These are phyloP conservation scores for Endoconidiophora polonica DNA, from an alignment of 2,329 filamentous ascomycete species.

Conservation along the genomic window DNA sequence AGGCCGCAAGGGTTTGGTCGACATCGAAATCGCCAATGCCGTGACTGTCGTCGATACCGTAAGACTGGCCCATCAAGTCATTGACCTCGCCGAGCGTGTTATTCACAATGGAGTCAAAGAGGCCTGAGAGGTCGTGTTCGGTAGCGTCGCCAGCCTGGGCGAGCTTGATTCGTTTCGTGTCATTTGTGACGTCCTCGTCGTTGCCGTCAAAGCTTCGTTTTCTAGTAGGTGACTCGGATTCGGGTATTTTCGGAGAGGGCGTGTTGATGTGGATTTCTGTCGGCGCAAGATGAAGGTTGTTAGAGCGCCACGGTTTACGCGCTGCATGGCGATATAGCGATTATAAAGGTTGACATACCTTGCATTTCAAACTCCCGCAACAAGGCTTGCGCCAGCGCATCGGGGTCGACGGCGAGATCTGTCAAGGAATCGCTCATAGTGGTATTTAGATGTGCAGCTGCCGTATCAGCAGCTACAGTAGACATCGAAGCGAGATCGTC, in stretches of 20 bases:
- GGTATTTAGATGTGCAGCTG: conserved; percentile 6
- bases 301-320: not conserved
- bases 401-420: conserved; percentile 10
- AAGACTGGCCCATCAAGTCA: conserved; percentile 22
- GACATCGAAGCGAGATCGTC: conserved; percentile 4
- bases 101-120: conserved; percentile 20
- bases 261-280: not conserved
- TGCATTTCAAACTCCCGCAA: conserved; percentile 12
- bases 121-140: conserved; percentile 5
- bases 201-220: conserved; percentile 9
- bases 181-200: conserved; percentile 1
- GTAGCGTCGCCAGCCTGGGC: not conserved
- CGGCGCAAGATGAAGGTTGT: not conserved
- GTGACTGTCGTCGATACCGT: conserved; percentile 14
- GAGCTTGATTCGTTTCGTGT: conserved; percentile 13
- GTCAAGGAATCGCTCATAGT: conserved; percentile 2
- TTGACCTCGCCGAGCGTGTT: conserved; percentile 26
- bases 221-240: conserved; percentile 1
- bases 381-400: conserved; percentile 12
- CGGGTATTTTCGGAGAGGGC: not conserved
- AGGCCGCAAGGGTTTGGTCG: conserved; percentile 21
- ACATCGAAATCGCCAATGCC: conserved; percentile 16
- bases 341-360: conserved; percentile 4
- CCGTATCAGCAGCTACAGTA: conserved; percentile 8
- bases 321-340: not conserved